Base-by-base conservation (phyloP, 352 stramenopile genomes). In the Hyaloperonospora brassicae region DNA sequence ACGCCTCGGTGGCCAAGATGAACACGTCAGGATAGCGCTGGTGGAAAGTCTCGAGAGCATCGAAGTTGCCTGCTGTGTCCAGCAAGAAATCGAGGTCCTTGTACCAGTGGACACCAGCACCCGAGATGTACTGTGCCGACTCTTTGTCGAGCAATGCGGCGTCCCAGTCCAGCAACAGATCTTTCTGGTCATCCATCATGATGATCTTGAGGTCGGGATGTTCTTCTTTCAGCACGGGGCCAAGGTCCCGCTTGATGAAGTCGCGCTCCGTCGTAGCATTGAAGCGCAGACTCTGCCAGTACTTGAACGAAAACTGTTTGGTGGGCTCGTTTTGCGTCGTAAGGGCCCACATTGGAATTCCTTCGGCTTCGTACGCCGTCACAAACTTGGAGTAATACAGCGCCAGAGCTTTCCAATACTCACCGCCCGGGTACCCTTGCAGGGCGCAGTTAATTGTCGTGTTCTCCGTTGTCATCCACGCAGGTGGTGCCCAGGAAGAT, bases 51-150 rank as follows among this genome's bases (percentile, higher is more conserved):
- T 64, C 57, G 22, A 89, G 63, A 14, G 67, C 55, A 6, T 68
- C 57, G 42, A 84, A 86, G 57, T 85, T 68, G 14, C 72, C 74
- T 1, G 62, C 61, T 5, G 60, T 60, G 47, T 68, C 67, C 7
- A 68, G 47, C 46, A 74, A 53, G 25, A 86, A 83, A 50, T 86
- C 74, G 11, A 85, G 35, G 50, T 78, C 64, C 63, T 77, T 78
- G 54, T 96, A 95, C 87, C 90, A 97, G 67, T 97, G 91, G 64
- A 95, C 93, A n/a, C 84, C 88, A 52, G 96, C 90, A 35, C 89
- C 91, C 22, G 95, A 83, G 5, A 97, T 72, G 57, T 89, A 97
- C 55, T 89, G 45, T 0, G 74, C 81, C 13, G 64, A 72, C 0
- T 72, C 62, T 51, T 89, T 64, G 36, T 75, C 75, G 61, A 77